phyloP scores from a whole-genome alignment of 116 monocot genomes.

The Phalaenopsis hybrid region DNA sequence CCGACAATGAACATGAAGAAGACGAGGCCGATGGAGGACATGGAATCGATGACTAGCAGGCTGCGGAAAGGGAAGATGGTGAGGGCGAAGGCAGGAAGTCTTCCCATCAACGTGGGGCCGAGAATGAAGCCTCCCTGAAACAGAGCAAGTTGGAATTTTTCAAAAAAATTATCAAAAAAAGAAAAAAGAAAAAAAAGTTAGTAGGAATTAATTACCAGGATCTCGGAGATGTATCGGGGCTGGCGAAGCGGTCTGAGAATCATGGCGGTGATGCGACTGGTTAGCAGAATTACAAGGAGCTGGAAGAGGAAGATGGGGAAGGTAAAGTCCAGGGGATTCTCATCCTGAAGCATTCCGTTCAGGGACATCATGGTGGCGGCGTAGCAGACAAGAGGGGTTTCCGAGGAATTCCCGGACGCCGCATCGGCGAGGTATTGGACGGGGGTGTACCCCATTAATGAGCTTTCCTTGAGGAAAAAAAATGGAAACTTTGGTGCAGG shows the following conservation, averaged over 20 bases:
- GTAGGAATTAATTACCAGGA: conserved; percentile 21
- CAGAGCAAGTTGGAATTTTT: neutral
- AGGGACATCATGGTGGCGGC: conserved; percentile 14
- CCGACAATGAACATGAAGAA: conserved; percentile 15
- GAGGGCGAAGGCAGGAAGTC: neutral
- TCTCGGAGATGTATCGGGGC: conserved; percentile 38
- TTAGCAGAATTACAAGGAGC: conserved; percentile 19
- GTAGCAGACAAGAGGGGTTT: conserved; percentile 22
- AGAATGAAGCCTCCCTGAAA: conserved; percentile 10
- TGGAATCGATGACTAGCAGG: neutral
- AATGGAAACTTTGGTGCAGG: neutral
- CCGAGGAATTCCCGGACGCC: neutral
- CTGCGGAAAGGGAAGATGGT: conserved; percentile 3
- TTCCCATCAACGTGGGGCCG: conserved; percentile 1
- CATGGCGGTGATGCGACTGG: conserved; percentile 12
- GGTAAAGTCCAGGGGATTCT: conserved; percentile 18
- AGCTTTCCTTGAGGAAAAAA: neutral
- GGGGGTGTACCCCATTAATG: neutral
- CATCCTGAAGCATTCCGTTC: conserved; percentile 16
- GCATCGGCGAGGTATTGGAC: neutral
- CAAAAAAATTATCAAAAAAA: neutral
- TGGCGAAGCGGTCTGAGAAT: conserved; percentile 31
- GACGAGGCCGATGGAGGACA: conserved; percentile 11
- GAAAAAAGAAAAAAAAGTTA: neutral
- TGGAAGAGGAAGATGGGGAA: conserved; percentile 45